Conservation (phyloP, 2,329 filamentous ascomycete species). For the Aschersonia sp. region DNA sequence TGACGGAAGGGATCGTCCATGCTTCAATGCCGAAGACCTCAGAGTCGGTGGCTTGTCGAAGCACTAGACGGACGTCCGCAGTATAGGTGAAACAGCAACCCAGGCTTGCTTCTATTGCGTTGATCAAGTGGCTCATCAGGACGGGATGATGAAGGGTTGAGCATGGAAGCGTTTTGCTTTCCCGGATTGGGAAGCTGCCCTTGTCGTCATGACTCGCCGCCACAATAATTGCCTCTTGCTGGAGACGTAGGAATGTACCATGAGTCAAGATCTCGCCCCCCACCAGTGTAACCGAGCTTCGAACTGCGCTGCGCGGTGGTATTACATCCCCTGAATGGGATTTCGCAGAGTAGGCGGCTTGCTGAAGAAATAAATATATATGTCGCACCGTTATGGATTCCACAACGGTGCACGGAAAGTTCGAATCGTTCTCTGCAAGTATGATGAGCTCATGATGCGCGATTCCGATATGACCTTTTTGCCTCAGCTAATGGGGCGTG, state of each 20-base stretch:
- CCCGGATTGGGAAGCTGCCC: neutral
- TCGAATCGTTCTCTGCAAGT: neutral
- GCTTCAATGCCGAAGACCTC: neutral
- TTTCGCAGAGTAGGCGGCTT: neutral
- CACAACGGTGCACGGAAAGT: neutral
- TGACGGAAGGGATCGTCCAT: neutral
- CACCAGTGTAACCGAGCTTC: neutral
- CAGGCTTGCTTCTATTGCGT: neutral
- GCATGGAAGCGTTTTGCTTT: neutral
- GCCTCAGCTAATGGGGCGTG: neutral
- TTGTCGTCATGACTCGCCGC: neutral
- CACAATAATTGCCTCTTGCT: neutral
- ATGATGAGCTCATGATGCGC: neutral
- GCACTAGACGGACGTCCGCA: too few species aligned
- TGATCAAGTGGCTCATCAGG: neutral
- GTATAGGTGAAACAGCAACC: neutral
- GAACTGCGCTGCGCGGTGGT: neutral
- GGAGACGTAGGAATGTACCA: neutral
- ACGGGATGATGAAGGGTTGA: neutral
- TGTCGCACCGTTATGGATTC: neutral
- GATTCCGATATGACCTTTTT: neutral
- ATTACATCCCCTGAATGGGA: neutral
- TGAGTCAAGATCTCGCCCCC: neutral
- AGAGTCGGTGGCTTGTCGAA: too few species aligned
- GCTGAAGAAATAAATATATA: neutral